Evolutionary conservation across 2,329 filamentous ascomycete species (phyloP).

Genomic region (Alternaria atra): DNA sequence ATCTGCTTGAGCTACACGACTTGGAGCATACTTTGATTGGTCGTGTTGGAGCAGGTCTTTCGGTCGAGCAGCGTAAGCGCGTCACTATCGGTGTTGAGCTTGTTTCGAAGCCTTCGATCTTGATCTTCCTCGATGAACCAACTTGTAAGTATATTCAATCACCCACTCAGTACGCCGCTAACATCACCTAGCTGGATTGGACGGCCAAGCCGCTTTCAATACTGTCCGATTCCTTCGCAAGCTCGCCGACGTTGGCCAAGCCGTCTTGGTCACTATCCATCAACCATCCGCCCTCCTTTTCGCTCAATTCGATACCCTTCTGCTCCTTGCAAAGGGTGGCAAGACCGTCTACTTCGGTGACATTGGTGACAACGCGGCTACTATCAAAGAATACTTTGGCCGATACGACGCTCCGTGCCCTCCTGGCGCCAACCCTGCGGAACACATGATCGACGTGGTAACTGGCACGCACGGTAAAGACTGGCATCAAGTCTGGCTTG

Average conservation of each 20-base stretch:
- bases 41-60: constrained; percentile 35
- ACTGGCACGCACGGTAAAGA: constrained; percentile 47
- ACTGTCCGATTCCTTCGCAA: constrained; percentile 77
- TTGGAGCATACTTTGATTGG: constrained; percentile 40
- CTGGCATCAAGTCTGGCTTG: constrained; percentile 53
- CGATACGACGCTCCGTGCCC: constrained; percentile 64
- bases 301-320: constrained; percentile 80
- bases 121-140: constrained; percentile 79
- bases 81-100: constrained; percentile 68
- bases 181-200: constrained; percentile 62
- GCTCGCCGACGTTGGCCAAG: constrained; percentile 77
- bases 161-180: not conserved
- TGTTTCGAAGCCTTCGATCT: constrained; percentile 67
- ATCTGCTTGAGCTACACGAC: constrained; percentile 38
- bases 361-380: constrained; percentile 73
- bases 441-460: constrained; percentile 85
- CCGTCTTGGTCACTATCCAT: constrained; percentile 86
- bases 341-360: constrained; percentile 85
- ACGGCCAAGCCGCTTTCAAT: constrained; percentile 74
- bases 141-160: constrained; percentile 59
- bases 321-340: constrained; percentile 78
- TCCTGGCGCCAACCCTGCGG: constrained; percentile 61
- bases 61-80: constrained; percentile 67
- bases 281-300: constrained; percentile 84
- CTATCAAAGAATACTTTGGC: constrained; percentile 65